Percentiles rank a stretch among this genome's conserved stretches.
phyloP scores from a whole-genome alignment of 441 rosid genomes.

The Biscutella laevigata region DNA sequence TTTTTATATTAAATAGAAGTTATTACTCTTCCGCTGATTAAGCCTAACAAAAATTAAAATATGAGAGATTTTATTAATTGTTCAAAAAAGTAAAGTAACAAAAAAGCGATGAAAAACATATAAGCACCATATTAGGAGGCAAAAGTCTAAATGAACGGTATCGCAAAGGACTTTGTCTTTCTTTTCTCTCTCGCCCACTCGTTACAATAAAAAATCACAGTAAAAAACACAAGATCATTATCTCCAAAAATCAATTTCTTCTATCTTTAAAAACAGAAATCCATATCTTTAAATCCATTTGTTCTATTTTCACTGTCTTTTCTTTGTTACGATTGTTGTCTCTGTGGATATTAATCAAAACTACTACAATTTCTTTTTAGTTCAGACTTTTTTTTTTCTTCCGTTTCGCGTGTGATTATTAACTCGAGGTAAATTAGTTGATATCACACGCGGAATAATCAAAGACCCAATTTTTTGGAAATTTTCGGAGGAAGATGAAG shows the following conservation, averaged over 20 bases:
- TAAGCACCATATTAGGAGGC: not conserved
- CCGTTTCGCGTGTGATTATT: conserved; percentile 28
- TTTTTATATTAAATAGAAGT: too few species aligned
- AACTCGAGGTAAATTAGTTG: conserved; percentile 18
- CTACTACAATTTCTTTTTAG: not conserved
- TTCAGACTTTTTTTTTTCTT: not conserved
- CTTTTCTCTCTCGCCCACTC: conserved; percentile 12
- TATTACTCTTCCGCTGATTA: too few species aligned
- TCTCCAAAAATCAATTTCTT: too few species aligned
- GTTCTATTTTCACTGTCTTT: conserved; percentile 12
- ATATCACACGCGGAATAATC: conserved; percentile 23
- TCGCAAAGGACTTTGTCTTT: conserved; percentile 20
- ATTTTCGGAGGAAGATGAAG: not conserved
- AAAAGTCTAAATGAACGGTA: conserved; percentile 23
- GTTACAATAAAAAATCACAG: conserved; percentile 8
- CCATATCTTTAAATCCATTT: conserved; percentile 3
- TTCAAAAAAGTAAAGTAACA: not conserved
- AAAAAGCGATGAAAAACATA: not conserved
- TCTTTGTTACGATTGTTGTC: not conserved
- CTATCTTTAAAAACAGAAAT: too few species aligned
- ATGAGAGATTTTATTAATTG: too few species aligned
- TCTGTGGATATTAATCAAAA: not conserved
- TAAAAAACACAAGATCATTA: too few species aligned
- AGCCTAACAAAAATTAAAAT: too few species aligned
- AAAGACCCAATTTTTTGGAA: not conserved